These are phyloP conservation scores for Diaporthe helianthi DNA, from an alignment of 2,329 filamentous ascomycete species.

Conservation along the genomic window DNA sequence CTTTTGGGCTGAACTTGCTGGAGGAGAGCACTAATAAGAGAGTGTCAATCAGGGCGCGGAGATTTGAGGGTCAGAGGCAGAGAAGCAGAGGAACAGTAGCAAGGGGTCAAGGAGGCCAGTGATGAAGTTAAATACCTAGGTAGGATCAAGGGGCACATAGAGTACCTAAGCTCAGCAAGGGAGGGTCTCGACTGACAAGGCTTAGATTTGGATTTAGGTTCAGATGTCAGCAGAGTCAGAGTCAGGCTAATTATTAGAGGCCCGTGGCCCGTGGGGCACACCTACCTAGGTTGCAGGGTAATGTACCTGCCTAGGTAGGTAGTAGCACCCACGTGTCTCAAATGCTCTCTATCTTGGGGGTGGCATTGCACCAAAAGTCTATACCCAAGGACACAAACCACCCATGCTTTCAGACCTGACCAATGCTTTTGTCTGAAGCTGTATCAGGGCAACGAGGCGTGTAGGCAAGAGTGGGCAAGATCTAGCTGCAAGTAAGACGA, in stretches of 20 bases:
- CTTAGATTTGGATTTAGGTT: conserved; percentile 29
- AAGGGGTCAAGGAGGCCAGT: conserved; percentile 2
- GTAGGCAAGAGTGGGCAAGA: too few relatives aligned
- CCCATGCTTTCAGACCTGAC: not conserved
- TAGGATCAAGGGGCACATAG: conserved; percentile 26
- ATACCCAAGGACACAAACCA: not conserved
- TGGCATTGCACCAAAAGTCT: not conserved
- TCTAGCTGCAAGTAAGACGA: conserved; percentile 5
- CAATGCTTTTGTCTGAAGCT: conserved; percentile 19
- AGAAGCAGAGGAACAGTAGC: not conserved
- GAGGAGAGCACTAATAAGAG: not conserved
- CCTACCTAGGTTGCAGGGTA: too few relatives aligned
- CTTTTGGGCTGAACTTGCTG: not conserved
- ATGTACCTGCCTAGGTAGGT: too few relatives aligned
- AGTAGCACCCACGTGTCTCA: not conserved
- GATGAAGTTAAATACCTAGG: conserved; percentile 30
- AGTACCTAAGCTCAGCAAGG: conserved; percentile 23
- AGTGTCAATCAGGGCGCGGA: not conserved
- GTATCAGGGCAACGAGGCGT: conserved; percentile 6
- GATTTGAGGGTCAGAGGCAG: not conserved
- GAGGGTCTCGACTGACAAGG: conserved; percentile 25
- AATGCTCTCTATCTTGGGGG: not conserved
- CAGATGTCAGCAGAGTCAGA: conserved; percentile 27
- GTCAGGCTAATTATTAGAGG: conserved; percentile 26
- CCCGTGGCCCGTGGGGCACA: not conserved